A percentile compares a stretch with the other conserved stretches of the same genome.
phyloP scores from a whole-genome alignment of 495 filamentous ascomycete species.

The Recurvomyces mirabilis region DNA sequence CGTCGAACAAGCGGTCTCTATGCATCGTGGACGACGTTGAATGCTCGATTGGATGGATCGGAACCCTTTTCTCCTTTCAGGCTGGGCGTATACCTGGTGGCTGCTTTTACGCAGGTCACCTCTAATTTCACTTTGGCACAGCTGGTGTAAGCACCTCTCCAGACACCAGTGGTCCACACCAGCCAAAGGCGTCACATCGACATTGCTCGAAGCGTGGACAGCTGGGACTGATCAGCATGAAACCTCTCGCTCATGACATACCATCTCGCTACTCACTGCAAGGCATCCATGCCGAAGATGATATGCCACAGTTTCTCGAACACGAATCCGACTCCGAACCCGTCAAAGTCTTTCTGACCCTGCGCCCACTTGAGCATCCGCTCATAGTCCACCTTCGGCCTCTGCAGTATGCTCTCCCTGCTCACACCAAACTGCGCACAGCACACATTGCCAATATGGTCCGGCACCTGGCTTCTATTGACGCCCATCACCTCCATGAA shows the following conservation, averaged over 20 bases:
- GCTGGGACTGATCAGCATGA: not conserved
- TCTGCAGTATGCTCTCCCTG: not conserved
- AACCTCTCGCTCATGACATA: not conserved
- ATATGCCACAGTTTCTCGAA: slow-evolving; percentile 1
- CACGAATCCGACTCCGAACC: not conserved
- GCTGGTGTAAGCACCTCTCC: not conserved
- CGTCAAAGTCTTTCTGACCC: not conserved
- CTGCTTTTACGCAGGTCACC: too few species aligned
- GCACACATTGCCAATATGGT: too few species aligned
- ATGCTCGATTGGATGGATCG: too few species aligned
- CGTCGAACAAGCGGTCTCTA: too few species aligned
- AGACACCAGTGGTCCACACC: not conserved
- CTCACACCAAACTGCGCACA: too few species aligned
- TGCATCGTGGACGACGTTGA: too few species aligned
- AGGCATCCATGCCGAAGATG: not conserved
- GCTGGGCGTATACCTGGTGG: too few species aligned
- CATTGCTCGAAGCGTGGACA: not conserved
- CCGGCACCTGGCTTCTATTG: not conserved
- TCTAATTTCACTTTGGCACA: not conserved
- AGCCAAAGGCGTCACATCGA: slow-evolving; percentile 1
- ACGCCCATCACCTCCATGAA: too few species aligned
- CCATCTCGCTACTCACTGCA: not conserved
- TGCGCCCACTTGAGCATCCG: not conserved
- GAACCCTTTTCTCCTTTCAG: too few species aligned
- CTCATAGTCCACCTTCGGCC: not conserved